Percentiles rank a stretch among this genome's conserved stretches.
Evolutionary conservation across 306 rosid genomes (phyloP).

Genomic region (Rosa persica): DNA sequence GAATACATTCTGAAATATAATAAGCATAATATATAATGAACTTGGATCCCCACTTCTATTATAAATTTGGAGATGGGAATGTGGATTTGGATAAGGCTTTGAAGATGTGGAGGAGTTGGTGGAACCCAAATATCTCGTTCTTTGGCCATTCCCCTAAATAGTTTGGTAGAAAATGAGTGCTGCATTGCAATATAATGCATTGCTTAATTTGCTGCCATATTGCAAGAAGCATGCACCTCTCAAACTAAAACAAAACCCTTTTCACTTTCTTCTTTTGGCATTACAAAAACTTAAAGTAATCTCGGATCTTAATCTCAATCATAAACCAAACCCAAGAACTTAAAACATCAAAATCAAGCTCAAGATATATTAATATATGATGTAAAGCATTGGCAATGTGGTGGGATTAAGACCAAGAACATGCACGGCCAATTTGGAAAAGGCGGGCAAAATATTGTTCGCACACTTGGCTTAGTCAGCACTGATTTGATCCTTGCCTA

Average conservation of each 20-base stretch:
- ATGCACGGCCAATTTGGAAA: neutral
- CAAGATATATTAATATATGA: neutral
- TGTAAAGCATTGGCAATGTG: slow-evolving; percentile 9
- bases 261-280: neutral
- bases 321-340: slow-evolving; percentile 1
- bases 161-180: slow-evolving; percentile 53
- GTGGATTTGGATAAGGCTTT: slow-evolving; percentile 60
- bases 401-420: slow-evolving; percentile 4
- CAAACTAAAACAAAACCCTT: neutral
- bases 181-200: slow-evolving; percentile 12
- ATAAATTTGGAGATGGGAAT: slow-evolving; percentile 10
- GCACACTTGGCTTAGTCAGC: neutral
- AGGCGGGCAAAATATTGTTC: neutral
- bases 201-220: slow-evolving; percentile 1
- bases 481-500: neutral
- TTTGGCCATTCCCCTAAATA: slow-evolving; percentile 22
- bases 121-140: slow-evolving; percentile 62
- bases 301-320: neutral
- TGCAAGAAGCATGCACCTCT: slow-evolving; percentile 15
- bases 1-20: neutral
- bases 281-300: neutral
- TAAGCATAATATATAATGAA: neutral
- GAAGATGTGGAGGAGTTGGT: slow-evolving; percentile 75
- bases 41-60: neutral
- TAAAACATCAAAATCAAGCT: slow-evolving; percentile 15